Evolutionary conservation across 176 grass and related monocot species (phyloP), one percentile per base, ranked within the genome.

Genomic region (Paspalum notatum): DNA sequence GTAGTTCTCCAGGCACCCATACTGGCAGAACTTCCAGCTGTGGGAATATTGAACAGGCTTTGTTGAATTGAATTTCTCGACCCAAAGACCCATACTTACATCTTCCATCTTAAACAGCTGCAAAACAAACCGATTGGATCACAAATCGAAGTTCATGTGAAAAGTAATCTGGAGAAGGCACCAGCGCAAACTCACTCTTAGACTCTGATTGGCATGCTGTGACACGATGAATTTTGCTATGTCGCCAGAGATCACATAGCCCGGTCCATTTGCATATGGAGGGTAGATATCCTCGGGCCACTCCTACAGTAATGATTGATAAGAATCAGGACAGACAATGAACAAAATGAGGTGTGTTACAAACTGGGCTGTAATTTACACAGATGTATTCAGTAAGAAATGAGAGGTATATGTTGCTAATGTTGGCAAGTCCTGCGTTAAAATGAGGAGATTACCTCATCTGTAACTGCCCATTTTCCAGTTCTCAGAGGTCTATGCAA

Each of bases 61-160:
- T 1, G 96, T 88, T 12, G 88, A 74, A 67, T 99, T 99, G 70
- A 95, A 91, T 56, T 99, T 92, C 77, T 99, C 96, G 0, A 99
- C 92, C 92, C 92, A 99, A 17, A 95, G 80, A 26, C 92, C 92
- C 96, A 99, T 95, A 66, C 96, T 95, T 79, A 93, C 92, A 84
- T 95, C 96, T 76, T 95, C 96, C 96, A 99, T 95, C 82, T 99
- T 99, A 72, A 95, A 98, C 20, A 99, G 87, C 96, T 95, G 85
- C 85, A 88, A 88, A 63, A 37, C 56, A 91, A 10, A 41, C 15
- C 11, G 42, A 48, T 50, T 71, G 37, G 42, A 81, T 59, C 59
- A 52, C 26, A 5, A 91, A 66, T 80, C 1, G 0, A 56, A 20
- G 64, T 62, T 80, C 54, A 74, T 65, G 64, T 58, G 47, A 73